These are phyloP conservation scores for Solanum bulbocastanum DNA, from an alignment of 257 asterid genomes.

Conservation along the genomic window DNA sequence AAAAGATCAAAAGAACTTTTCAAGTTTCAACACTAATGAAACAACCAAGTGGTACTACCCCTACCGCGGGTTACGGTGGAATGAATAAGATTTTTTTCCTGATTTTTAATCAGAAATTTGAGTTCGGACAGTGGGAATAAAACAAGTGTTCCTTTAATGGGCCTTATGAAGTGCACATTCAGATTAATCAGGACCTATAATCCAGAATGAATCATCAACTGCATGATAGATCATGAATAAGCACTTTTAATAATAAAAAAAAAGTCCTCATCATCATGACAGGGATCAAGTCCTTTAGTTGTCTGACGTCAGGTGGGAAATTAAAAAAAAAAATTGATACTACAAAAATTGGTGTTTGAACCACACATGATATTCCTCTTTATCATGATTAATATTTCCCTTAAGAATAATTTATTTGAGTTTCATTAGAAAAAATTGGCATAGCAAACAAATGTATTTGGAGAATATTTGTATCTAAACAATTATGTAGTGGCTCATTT, in stretches of 20 bases:
- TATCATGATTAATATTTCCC: background rate
- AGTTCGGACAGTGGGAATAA: background rate
- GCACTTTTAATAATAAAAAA: background rate
- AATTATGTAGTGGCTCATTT: background rate
- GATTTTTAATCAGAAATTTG: fast-evolving
- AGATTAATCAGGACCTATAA: background rate
- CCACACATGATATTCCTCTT: background rate
- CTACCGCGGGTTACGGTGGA: fast-evolving
- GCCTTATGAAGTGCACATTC: background rate
- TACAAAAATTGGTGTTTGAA: background rate
- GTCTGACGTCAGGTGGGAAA: background rate
- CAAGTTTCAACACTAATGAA: background rate
- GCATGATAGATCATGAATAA: background rate
- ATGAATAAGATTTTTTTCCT: background rate
- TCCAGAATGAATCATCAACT: background rate
- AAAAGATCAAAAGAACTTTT: background rate
- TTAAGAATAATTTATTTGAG: background rate
- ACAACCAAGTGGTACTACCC: background rate
- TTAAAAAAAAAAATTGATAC: background rate
- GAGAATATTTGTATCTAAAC: background rate
- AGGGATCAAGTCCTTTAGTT: background rate
- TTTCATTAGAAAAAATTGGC: background rate
- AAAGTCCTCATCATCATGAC: background rate
- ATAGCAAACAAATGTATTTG: background rate
- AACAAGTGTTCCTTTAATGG: background rate